Evolutionary conservation across 768 basidiomycete genomes (phyloP), one percentile per base, ranked within the genome.

Genomic region (Termitomyces heimii): DNA sequence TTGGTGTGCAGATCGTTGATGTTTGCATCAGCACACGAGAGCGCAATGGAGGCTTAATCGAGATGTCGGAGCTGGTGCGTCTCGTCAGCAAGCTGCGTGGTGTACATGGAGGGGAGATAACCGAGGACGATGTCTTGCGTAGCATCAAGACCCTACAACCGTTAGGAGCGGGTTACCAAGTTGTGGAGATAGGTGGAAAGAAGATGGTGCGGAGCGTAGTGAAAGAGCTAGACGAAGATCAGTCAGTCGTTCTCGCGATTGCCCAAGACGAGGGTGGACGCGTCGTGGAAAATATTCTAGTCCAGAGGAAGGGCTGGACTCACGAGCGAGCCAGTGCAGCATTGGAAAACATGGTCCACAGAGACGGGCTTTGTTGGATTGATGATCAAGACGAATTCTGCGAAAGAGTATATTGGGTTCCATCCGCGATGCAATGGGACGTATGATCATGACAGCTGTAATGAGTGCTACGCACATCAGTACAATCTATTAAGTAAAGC

Each of bases 1-100:
- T 98, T 6, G 93, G 94, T 10, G 93, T 98, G 39, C 96, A 96
- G 74, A 89, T 96, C 59, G 92, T 97, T 51, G 93, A 94, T 67
- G 81, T 94, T 43, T 94, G 92, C 64, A 88, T 94, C 45, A 89
- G 83, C 74, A 94, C 91, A 16, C 78, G 93, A 56, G 89, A 91
- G 62, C 76, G 86, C 45, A 98, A 98, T 65, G 97, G 97, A 0
- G 97, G 97, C 0, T 72, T 99, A 53, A 92, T 99, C 48, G 89
- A 91, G 65, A 82, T 98, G 78, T 77, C 79, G 6, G 94, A 98
- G 69, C 78, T 98, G 44, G 75, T 97, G 26, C 74, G 88, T 53
- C 77, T 92, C 56, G 82, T 99, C 56, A 82, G 81, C 61, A 85
- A 83, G 68, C 73, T 98, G 40, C 79, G 96, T 18, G 86, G 86